Evolutionary conservation across 495 filamentous ascomycete genomes (phyloP).

Genomic region (Schizothecium vesticola): DNA sequence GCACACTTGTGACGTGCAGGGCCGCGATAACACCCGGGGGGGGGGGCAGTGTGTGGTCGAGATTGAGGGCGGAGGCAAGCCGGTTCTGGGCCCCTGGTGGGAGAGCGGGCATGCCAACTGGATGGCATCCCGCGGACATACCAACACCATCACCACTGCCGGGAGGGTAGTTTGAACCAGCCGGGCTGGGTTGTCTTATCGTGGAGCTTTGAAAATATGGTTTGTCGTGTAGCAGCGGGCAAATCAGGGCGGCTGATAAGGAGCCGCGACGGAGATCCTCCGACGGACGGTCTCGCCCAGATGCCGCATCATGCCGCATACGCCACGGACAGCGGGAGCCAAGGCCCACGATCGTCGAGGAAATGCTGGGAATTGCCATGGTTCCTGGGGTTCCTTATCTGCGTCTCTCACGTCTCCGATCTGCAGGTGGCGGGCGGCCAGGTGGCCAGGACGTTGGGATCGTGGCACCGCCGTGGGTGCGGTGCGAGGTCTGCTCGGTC

Average conservation of each 20-base stretch:
- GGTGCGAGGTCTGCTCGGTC: background rate
- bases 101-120: background rate
- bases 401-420: background rate
- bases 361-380: background rate
- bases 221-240: slow-evolving; percentile 3
- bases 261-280: slow-evolving; percentile 26
- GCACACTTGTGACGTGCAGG: background rate
- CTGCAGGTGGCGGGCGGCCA: background rate
- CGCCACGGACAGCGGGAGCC: background rate
- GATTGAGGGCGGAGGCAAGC: background rate
- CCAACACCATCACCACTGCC: background rate
- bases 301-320: background rate
- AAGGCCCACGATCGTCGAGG: background rate
- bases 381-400: background rate
- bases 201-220: slow-evolving; percentile 10
- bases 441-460: background rate
- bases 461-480: background rate
- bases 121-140: slow-evolving; percentile 8
- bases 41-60: background rate
- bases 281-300: background rate
- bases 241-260: slow-evolving; percentile 28
- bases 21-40: background rate
- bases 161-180: background rate
- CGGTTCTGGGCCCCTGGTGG: background rate
- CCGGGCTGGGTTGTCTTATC: slow-evolving; percentile 20